Percentiles rank a stretch among this genome's conserved stretches.
These are phyloP conservation scores for Phoma herbarum DNA, from an alignment of 2,329 filamentous ascomycete genomes.

Conservation along the genomic window DNA sequence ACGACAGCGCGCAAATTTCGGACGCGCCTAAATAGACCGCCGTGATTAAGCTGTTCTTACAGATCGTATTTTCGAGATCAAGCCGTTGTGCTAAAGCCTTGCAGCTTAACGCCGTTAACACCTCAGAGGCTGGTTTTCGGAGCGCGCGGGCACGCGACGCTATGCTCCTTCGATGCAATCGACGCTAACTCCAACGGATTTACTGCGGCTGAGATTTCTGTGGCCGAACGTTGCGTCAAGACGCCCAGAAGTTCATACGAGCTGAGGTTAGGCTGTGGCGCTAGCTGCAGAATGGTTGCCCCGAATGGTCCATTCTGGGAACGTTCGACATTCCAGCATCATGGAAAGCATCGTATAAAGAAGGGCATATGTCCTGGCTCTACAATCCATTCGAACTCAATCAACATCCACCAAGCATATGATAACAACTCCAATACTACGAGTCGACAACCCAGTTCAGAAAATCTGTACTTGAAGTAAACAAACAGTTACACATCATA, in stretches of 20 bases:
- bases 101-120: background rate
- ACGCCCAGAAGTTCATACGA: constrained; percentile 3
- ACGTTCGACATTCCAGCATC: background rate
- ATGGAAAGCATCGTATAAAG: background rate
- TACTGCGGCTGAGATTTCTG: constrained; percentile 10
- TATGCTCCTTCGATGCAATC: background rate
- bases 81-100: background rate
- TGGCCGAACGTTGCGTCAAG: constrained; percentile 7
- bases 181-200: constrained; percentile 5
- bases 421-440: background rate
- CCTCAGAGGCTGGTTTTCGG: background rate
- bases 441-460: background rate
- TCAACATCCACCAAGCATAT: background rate
- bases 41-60: background rate
- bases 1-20: background rate
- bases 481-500: background rate
- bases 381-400: background rate
- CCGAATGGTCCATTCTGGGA: background rate
- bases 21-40: background rate
- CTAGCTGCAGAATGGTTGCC: background rate
- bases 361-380: background rate
- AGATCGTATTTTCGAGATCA: no score
- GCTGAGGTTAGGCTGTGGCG: constrained; percentile 12
- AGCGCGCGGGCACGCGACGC: background rate
- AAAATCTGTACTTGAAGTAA: background rate